Base-by-base conservation (phyloP, 129 eudicot genomes). In the Chrysanthemum seticuspe region DNA sequence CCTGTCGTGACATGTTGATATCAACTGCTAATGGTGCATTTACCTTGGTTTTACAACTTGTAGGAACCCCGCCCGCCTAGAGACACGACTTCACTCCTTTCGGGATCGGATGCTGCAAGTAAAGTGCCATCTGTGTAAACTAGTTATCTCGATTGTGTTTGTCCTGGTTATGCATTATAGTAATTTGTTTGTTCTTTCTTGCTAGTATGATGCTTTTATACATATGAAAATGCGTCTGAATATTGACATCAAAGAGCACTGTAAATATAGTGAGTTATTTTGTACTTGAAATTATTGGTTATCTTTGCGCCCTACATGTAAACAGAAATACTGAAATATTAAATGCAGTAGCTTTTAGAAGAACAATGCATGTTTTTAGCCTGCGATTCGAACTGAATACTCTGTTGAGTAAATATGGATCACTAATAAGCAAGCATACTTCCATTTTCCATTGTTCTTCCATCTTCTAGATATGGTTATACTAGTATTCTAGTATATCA, bases 1-100 rank as follows among this genome's bases (percentile, higher is more conserved):
- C 19, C 2, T 7, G 48, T 16, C 3, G 3, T 1, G 10, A 12
- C 27, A 52, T 5, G 36, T 16, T 74, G 18, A 10, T 51, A 48
- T 10, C 36, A 5, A 13, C 15, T 61, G n/a, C 40, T 60, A 13
- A 50, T 29, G 15, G 14, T 52, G 21, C 9, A 1, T 49, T 19
- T 61, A 10, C 16, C 14, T 55, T 59, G 48, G 5, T 36, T 51
- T 56, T 34, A 6, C 58, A 10, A 64, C 19, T 52, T 76, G 66
- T 75, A 92, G 98, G 98, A 92, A 57, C 76, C 81, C 59, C 95
- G 96, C 1, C 72, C 90, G 12, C 66, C 74, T 6, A 83, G 86
- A 65, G 92, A 85, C 36, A 70, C 77, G 10, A 75, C 84, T 75
- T 76, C 89, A 10, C 79, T 77, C 13, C 65, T 44, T 66, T 59